A percentile compares a stretch with the other conserved stretches of the same genome.
Conservation (phyloP, 257 asterid genomes). For the Scutellaria barbata region DNA sequence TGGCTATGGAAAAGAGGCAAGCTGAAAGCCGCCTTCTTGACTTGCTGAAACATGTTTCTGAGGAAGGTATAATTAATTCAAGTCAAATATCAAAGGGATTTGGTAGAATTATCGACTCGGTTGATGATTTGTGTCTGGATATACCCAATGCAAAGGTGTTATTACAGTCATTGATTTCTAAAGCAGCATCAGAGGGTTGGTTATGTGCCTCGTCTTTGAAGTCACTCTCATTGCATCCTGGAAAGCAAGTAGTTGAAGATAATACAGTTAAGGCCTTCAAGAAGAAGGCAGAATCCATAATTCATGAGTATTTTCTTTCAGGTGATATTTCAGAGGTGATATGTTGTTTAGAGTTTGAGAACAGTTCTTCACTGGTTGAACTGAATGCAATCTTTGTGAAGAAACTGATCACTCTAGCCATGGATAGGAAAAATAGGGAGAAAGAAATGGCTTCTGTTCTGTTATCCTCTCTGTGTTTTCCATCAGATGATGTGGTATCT, state of each 20-base stretch:
- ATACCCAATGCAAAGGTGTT: conserved; percentile 77
- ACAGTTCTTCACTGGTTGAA: conserved; percentile 45
- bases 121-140: conserved; percentile 80
- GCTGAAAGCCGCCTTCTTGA: conserved; percentile 64
- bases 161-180: conserved; percentile 72
- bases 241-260: conserved; percentile 58
- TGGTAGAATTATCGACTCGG: conserved; percentile 68
- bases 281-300: conserved; percentile 66
- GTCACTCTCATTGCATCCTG: conserved; percentile 54
- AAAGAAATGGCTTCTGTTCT: conserved; percentile 94
- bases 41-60: conserved; percentile 65
- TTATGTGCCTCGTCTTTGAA: conserved; percentile 74
- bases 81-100: conserved; percentile 90
- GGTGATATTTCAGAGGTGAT: conserved; percentile 83
- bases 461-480: conserved; percentile 75
- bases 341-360: conserved; percentile 72
- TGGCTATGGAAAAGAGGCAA: conserved; percentile 84
- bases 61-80: conserved; percentile 77
- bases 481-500: conserved; percentile 77
- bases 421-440: conserved; percentile 92
- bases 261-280: conserved; percentile 59
- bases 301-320: conserved; percentile 77
- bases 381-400: conserved; percentile 81
- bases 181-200: conserved; percentile 97
- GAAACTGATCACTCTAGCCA: conserved; percentile 78